These are phyloP conservation scores for Porphyrellus cyaneotinctus DNA, from an alignment of 768 basidiomycete genomes.

Conservation along the genomic window DNA sequence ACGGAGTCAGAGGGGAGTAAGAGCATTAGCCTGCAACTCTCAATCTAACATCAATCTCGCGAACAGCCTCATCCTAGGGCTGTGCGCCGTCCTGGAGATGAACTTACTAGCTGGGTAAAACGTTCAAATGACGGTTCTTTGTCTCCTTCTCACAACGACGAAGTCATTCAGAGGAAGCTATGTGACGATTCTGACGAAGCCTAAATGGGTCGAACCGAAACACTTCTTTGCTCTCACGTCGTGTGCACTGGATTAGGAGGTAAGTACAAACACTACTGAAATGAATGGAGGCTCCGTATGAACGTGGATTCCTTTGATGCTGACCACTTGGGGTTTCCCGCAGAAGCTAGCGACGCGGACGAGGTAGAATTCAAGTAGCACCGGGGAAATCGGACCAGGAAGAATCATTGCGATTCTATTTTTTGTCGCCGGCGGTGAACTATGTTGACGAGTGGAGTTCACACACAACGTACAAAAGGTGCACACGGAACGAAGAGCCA, in stretches of 20 bases:
- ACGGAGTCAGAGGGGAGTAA: slow-evolving; percentile 11
- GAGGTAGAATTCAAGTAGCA: neutral
- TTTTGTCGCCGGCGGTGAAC: neutral
- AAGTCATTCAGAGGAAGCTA: too few relatives aligned
- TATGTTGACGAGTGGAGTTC: neutral
- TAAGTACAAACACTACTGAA: neutral
- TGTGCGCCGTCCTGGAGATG: slow-evolving; percentile 16
- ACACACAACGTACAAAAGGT: neutral
- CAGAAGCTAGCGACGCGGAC: neutral
- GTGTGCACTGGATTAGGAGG: neutral
- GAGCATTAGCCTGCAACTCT: slow-evolving; percentile 2
- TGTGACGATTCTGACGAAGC: neutral
- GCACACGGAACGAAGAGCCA: too few relatives aligned
- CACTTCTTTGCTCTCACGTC: slow-evolving; percentile 8
- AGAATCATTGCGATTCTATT: neutral
- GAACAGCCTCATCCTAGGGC: slow-evolving; percentile 9
- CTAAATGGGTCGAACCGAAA: slow-evolving; percentile 14
- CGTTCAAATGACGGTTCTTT: neutral
- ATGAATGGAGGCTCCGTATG: slow-evolving; percentile 10
- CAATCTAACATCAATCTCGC: slow-evolving; percentile 15
- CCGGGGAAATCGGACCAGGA: neutral
- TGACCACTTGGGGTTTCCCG: neutral
- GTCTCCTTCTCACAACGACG: neutral
- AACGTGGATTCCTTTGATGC: slow-evolving; percentile 3
- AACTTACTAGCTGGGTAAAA: neutral